Conservation (phyloP, 106 monocot genomes). For the Posidonia australis region DNA sequence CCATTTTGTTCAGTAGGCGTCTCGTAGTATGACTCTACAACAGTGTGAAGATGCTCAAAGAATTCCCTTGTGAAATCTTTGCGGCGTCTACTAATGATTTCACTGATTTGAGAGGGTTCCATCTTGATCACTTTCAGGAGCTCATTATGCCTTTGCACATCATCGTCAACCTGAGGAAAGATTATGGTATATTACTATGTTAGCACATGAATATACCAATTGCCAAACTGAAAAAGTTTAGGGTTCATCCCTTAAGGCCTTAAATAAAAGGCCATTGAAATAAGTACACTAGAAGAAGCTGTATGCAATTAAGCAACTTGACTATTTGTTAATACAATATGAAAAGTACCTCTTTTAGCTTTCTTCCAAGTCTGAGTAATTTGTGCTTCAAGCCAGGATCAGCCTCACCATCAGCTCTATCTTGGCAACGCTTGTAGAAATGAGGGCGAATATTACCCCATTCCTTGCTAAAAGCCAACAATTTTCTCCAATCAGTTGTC, state of each 20-base stretch:
- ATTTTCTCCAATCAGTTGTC: constrained; percentile 87
- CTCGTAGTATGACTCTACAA: constrained; percentile 59
- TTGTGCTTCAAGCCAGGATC: constrained; percentile 87
- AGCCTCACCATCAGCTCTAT: constrained; percentile 59
- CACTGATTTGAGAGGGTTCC: constrained; percentile 38
- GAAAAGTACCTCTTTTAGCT: constrained; percentile 76
- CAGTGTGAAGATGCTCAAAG: constrained; percentile 69
- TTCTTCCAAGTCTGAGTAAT: constrained; percentile 70
- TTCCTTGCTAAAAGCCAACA: constrained; percentile 89
- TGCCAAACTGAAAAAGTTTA: no score
- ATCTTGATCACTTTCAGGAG: constrained; percentile 46
- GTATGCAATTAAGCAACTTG: no score
- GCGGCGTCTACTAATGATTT: constrained; percentile 45
- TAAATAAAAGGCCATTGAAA: no score
- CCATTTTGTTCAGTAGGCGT: constrained; percentile 57
- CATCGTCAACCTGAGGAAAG: constrained; percentile 58
- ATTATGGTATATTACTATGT: not conserved
- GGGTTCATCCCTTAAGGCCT: no score
- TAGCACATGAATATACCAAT: not conserved
- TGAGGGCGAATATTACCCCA: constrained; percentile 69
- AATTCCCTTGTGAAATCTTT: constrained; percentile 91
- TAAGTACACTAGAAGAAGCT: no score
- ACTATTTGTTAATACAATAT: no score
- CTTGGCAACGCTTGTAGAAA: constrained; percentile 71
- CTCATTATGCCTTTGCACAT: constrained; percentile 77